Base-by-base conservation (phyloP, 2,329 filamentous ascomycete species). In the Lachnellula occidentalis region DNA sequence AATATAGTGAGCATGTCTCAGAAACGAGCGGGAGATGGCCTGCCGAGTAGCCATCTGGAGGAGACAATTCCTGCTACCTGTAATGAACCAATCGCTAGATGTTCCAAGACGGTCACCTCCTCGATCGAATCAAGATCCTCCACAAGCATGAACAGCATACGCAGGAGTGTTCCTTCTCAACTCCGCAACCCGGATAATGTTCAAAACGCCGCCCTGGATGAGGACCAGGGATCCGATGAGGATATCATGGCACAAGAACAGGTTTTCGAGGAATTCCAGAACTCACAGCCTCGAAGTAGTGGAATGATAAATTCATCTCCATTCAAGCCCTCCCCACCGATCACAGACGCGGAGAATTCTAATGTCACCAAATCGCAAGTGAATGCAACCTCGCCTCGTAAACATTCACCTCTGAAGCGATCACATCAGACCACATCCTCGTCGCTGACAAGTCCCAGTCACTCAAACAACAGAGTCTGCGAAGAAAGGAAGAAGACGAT, bases 31-130 rank as follows among this genome's bases (percentile, higher is more conserved):
- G 43, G 22, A 48, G 2, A 41, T 12, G 17, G 24, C 43, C 15
- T 17, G 11, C 11, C 27, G 11, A 31, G 27, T 11, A 31, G 27
- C 8, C 27, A 31, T 31, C 11, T 31, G 9, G 27, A 31, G 27
- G 17, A 37, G n/a, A 34, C 11, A 15, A 45, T 54, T 54, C 52
- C 52, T 27, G 52, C 52, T 41, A 55, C 53, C 6, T 51, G 43
- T 12, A 27, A 39, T 7, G 39, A 45, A 39, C 9, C 27, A 22
- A 49, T 17, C 36, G 27, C 45, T 19, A 12, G 21, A 37, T n/a
- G 22, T 6, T 37, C 34, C 7, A 51, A n/a, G 9, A 15, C 27
- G 37, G 11, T 22, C 6, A 15, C 15, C 24, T 43, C 39, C 24
- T 12, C 41, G n/a, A 17, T 34, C 8, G 19, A 37, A 17, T 22